Evolutionary conservation across 2,329 filamentous ascomycete species (phyloP), one percentile per base, ranked within the genome.

Genomic region (Phialemoniopsis sp.): DNA sequence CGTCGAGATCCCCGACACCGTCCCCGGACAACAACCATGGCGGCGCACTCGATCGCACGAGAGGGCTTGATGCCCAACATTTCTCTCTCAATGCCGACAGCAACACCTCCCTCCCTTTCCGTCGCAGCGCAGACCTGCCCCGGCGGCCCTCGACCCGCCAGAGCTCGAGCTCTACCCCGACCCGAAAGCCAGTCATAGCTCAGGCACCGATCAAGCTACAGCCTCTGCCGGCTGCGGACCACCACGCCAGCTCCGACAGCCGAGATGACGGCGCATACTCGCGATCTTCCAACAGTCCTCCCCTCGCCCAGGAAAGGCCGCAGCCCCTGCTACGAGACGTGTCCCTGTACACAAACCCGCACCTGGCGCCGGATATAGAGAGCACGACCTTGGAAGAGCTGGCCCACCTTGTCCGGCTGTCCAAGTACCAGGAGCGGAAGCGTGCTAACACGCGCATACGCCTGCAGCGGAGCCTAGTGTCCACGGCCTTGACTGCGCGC

Each of bases 341-440:
- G 32, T 84, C 82, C 32, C 69, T 80, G 41, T 87, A 86, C 59
- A 72, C 75, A 34, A 84, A 85, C 55, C 63, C 76, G 13, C 72
- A 76, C 48, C 59, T 83, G 40, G 70, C 75, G 36, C 71, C 75
- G 29, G 78, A 84, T 45, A 72, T 71, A 37, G 78, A 84, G 34
- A 76, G 78, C 42, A 87, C 84, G 34, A 85, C 82, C 13, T 69
- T 91, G 45, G 80, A 87, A 54, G 85, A 90, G 62, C 76, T 91
- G 49, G 85, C 85, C 37, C 85, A 89, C 59, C 64, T 90, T 52
- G 84, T 89, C 48, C 80, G 85, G 45, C 69, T 89, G 46, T 85
- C 85, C 57, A 85, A 82, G 54, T 89, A 89, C 59, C 87, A 91
- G 63, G 83, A 88, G 70, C 84, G 85, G 70, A 86, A 87, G 70